These are phyloP conservation scores for Phaffia rhodozyma DNA, from an alignment of 1,284 basidiomycete species.

Conservation along the genomic window DNA sequence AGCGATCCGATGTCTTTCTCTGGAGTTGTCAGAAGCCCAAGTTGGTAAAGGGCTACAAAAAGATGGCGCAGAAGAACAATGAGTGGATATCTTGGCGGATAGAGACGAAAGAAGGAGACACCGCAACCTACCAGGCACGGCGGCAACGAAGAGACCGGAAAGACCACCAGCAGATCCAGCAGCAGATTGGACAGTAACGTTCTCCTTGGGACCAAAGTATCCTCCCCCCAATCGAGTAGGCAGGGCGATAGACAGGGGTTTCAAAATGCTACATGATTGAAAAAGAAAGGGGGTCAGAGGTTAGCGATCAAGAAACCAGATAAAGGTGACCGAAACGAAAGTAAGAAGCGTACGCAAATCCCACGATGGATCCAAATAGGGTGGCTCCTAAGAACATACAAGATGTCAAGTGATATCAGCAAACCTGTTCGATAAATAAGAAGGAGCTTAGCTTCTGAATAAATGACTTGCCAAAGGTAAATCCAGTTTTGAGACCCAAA, in stretches of 20 bases:
- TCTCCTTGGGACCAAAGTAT: conserved; percentile 55
- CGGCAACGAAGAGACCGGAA: conserved; percentile 45
- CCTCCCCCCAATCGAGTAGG: conserved; percentile 46
- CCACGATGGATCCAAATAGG: conserved; percentile 53
- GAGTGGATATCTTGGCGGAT: conserved; percentile 33
- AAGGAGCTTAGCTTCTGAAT: background rate
- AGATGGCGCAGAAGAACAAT: background rate
- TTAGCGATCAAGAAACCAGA: too few species aligned
- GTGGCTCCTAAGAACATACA: conserved; percentile 47
- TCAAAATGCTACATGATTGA: conserved; percentile 39
- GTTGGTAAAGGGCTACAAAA: background rate
- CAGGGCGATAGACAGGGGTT: conserved; percentile 44
- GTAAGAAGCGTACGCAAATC: conserved; percentile 38
- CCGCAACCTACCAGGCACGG: conserved; percentile 55
- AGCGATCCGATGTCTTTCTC: conserved; percentile 30
- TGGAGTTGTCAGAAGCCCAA: background rate
- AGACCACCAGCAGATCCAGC: conserved; percentile 44
- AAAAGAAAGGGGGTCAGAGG: background rate
- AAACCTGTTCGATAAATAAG: background rate
- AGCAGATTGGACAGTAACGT: conserved; percentile 48
- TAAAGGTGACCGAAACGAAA: background rate
- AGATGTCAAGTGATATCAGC: conserved; percentile 39
- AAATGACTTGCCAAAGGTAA: conserved; percentile 24
- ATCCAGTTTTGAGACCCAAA: conserved; percentile 54
- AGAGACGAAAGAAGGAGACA: conserved; percentile 39